These are phyloP conservation scores for Blastocladiella emersonii DNA, from an alignment of 371 early-diverging fungal genomes.

Conservation along the genomic window DNA sequence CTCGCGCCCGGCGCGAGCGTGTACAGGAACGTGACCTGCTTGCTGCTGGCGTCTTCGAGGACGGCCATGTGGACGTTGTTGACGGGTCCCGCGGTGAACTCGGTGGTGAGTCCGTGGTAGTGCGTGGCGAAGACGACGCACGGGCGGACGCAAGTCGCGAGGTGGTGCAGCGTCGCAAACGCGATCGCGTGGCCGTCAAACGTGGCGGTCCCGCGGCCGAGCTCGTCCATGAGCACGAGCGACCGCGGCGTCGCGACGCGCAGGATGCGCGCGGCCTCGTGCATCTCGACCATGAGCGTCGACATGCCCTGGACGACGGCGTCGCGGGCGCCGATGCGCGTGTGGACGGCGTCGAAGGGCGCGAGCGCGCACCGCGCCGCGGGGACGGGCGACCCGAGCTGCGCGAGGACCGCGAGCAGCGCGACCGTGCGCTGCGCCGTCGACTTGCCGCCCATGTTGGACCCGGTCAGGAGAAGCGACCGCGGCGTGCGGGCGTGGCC, in stretches of 20 bases:
- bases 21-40: slow-evolving; percentile 92
- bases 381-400: slow-evolving; percentile 95
- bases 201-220: slow-evolving; percentile 98
- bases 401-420: slow-evolving; percentile 94
- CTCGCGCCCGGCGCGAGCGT: slow-evolving; percentile 54
- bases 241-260: slow-evolving; percentile 82
- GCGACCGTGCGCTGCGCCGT: slow-evolving; percentile 94
- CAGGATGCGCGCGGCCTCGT: slow-evolving; percentile 91
- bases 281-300: slow-evolving; percentile 99
- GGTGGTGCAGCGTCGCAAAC: slow-evolving; percentile 75
- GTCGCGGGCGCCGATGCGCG: slow-evolving; percentile 97
- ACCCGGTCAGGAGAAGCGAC: slow-evolving; percentile 94
- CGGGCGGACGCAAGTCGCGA: slow-evolving; percentile 40
- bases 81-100: slow-evolving; percentile 45
- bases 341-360: slow-evolving; percentile 92
- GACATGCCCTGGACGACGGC: slow-evolving; percentile 91
- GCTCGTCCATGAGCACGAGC: slow-evolving; percentile 97
- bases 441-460: slow-evolving; percentile 94
- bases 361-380: slow-evolving; percentile 64
- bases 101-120: slow-evolving; percentile 81
- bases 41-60: slow-evolving; percentile 59
- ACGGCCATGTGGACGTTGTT: slow-evolving; percentile 57
- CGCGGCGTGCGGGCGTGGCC: slow-evolving; percentile 49
- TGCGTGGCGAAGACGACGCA: slow-evolving; percentile 85
- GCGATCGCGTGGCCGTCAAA: slow-evolving; percentile 97